Base-by-base conservation (phyloP, 1,139 yeast species). In the Yamadazyma membranifaciens region DNA sequence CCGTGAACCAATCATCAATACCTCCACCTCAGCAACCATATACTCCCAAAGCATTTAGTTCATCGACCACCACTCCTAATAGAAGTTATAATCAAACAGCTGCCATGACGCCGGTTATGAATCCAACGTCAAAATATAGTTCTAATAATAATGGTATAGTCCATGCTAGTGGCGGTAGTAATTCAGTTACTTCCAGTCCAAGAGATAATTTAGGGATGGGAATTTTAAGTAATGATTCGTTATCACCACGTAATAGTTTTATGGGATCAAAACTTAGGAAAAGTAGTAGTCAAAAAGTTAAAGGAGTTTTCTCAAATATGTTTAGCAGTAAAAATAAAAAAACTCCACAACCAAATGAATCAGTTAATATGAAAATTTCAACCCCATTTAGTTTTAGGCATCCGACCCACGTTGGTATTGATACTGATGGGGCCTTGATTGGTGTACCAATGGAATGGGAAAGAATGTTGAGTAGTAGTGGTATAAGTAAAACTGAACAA, bases 361-460 rank as follows among this genome's bases (percentile, higher is more conserved):
- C 51, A 42, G 65, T 54, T 45, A 69, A 73, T 41, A 69, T 84
- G 62, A 83, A 81, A 51, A 89, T 92, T 38, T 86, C 95, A 29
- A 83, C 89, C 1, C 98, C 98, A 0, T 88, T 84, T 60, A 89
- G 87, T 56, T 87, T 95, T 25, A 84, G 87, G 54, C 96, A 89
- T 57, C 86, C 88, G 32, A 88, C 95, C 3, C 98, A 92, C 61
- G 98, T 92, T 10, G 97, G 96, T 16, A 83, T 86, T 44, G 92
- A 91, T 60, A 83, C 81, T 51, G 83, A 92, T 27, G 96, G 96
- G 9, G 83, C 87, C 43, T 91, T 85, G 55, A 86, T 92, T 2
- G 98, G 96, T 2, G 71, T 91, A 41, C 98, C 98, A 1, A 80
- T 79, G 36, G 96, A 87, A 59, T 92, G 98, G 98, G 92, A 87